Evolutionary conservation across 768 basidiomycete species (phyloP).

Genomic region (Mycena indigotica): DNA sequence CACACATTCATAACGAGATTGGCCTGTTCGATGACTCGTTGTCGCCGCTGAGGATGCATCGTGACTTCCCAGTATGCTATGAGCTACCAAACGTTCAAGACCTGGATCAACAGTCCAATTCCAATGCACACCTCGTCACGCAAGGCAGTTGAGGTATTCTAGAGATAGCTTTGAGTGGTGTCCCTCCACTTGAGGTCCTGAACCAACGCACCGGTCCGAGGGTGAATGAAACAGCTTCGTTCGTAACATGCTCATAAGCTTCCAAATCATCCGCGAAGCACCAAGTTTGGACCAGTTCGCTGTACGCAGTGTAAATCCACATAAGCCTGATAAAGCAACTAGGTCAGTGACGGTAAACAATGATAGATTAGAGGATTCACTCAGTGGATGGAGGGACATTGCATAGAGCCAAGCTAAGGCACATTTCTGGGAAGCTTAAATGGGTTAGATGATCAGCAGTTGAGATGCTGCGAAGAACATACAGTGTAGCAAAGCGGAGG

Average conservation of each 20-base stretch:
- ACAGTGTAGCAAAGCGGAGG: conserved; percentile 68
- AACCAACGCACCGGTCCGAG: conserved; percentile 54
- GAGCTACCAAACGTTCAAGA: conserved; percentile 42
- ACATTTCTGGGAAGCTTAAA: conserved; percentile 70
- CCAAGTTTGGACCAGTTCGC: conserved; percentile 65
- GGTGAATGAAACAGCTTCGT: conserved; percentile 58
- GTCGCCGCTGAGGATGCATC: conserved; percentile 56
- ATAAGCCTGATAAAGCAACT: conserved; percentile 44
- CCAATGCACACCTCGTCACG: conserved; percentile 59
- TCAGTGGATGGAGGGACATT: conserved; percentile 69
- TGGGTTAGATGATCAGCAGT: not conserved
- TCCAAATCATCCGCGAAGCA: conserved; percentile 68
- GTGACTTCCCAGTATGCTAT: conserved; percentile 64
- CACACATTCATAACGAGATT: conserved; percentile 62
- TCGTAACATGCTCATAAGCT: conserved; percentile 64
- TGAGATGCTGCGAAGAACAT: conserved; percentile 29
- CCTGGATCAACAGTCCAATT: not conserved
- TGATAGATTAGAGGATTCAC: conserved; percentile 41
- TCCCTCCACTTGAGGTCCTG: no score
- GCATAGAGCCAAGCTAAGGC: conserved; percentile 66
- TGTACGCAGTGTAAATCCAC: conserved; percentile 61
- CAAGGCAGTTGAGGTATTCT: conserved; percentile 60
- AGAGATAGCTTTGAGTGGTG: conserved; percentile 4
- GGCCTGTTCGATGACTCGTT: conserved; percentile 53
- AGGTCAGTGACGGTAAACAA: conserved; percentile 5